phyloP scores from a whole-genome alignment of 1,284 basidiomycete species.

The Mycena sp. region DNA sequence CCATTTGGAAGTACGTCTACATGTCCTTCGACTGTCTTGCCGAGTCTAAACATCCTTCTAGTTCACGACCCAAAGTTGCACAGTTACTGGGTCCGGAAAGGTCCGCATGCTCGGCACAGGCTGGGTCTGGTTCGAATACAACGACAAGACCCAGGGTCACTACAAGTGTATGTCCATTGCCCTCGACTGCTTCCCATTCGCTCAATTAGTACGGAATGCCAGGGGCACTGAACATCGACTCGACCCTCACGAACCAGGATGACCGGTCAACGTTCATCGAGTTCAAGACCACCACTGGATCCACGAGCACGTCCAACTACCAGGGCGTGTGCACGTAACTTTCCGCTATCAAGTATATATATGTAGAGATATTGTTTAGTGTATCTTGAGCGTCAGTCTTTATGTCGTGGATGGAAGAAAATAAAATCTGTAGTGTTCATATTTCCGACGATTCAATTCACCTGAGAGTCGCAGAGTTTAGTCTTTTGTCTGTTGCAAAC shows the following conservation, averaged over 20 bases:
- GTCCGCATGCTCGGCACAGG: slow-evolving; percentile 36
- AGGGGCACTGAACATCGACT: slow-evolving; percentile 29
- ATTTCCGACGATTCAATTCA: too few species aligned
- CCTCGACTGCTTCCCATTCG: background rate
- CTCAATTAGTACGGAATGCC: background rate
- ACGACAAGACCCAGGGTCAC: slow-evolving; percentile 21
- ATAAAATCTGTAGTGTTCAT: too few species aligned
- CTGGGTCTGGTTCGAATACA: slow-evolving; percentile 43
- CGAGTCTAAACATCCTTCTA: background rate
- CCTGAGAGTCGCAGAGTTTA: too few species aligned
- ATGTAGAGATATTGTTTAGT: too few species aligned
- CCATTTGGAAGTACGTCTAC: background rate
- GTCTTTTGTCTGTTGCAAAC: too few species aligned
- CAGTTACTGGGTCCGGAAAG: slow-evolving; percentile 31
- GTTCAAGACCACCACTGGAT: slow-evolving; percentile 16
- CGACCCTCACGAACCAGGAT: slow-evolving; percentile 10
- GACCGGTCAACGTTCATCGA: slow-evolving; percentile 21
- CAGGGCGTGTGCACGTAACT: too few species aligned
- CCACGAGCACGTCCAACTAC: slow-evolving; percentile 43
- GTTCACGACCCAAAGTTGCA: slow-evolving; percentile 34
- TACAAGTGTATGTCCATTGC: slow-evolving; percentile 30
- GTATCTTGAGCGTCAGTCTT: too few species aligned
- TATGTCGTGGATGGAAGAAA: too few species aligned
- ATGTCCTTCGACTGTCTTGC: too few species aligned
- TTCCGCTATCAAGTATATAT: too few species aligned